Evolutionary conservation across 1,284 basidiomycete genomes (phyloP).

Genomic region (Tremellales sp.): DNA sequence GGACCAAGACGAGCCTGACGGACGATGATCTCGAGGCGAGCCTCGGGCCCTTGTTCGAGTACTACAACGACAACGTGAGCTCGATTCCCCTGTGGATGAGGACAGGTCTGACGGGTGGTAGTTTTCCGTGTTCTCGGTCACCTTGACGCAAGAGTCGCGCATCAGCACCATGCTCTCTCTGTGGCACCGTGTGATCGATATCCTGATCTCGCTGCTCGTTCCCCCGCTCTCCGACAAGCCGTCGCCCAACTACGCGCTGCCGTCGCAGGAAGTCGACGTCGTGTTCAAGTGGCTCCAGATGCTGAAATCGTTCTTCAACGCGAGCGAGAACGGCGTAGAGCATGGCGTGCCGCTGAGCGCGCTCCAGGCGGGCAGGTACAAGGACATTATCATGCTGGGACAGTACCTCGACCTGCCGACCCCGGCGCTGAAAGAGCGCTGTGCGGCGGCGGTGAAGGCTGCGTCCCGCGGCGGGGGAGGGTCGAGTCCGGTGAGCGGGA

Average conservation of each 20-base stretch:
- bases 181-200: conserved; percentile 42
- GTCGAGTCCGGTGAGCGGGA: conserved; percentile 7
- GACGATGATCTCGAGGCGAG: conserved; percentile 40
- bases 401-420: conserved; percentile 47
- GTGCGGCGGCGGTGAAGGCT: conserved; percentile 38
- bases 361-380: conserved; percentile 39
- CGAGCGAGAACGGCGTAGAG: conserved; percentile 38
- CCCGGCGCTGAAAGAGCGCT: conserved; percentile 35
- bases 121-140: conserved; percentile 44
- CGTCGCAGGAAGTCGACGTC: conserved; percentile 35
- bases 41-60: conserved; percentile 40
- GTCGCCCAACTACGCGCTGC: conserved; percentile 10
- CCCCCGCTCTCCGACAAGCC: conserved; percentile 44
- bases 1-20: conserved; percentile 25
- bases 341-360: conserved; percentile 40
- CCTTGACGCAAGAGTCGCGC: conserved; percentile 28
- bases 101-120: conserved; percentile 4
- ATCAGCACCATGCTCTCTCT: conserved; percentile 31
- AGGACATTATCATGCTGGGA: conserved; percentile 45
- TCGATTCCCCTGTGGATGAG: background rate
- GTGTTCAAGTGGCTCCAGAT: conserved; percentile 48
- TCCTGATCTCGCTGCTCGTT: conserved; percentile 42
- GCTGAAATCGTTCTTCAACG: conserved; percentile 47
- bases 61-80: conserved; percentile 46
- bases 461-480: conserved; percentile 11